A percentile compares a stretch with the other conserved stretches of the same genome.
Conservation (phyloP, 1,284 basidiomycete genomes). For the Fomitopsis palustris region DNA sequence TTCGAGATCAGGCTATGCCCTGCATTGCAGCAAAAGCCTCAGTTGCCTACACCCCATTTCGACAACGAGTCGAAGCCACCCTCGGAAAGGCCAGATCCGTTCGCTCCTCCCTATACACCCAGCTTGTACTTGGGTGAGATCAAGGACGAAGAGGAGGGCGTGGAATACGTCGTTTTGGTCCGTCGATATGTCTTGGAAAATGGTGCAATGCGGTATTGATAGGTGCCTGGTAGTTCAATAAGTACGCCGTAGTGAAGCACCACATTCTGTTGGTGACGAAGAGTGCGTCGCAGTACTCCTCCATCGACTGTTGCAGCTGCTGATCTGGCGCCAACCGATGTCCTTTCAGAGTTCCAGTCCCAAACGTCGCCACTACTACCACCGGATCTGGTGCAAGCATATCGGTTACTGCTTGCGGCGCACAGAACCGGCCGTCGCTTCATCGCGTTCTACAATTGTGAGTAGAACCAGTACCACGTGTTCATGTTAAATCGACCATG, state of each 20-base stretch:
- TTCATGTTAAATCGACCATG: neutral
- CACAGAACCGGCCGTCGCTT: slow-evolving; percentile 53
- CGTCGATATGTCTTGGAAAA: slow-evolving; percentile 25
- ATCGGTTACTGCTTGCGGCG: slow-evolving; percentile 67
- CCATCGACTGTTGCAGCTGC: neutral
- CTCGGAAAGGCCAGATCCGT: slow-evolving; percentile 56
- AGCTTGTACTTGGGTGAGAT: slow-evolving; percentile 74
- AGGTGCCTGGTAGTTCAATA: slow-evolving; percentile 59
- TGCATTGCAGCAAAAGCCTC: slow-evolving; percentile 73
- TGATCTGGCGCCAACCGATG: neutral
- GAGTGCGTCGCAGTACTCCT: slow-evolving; percentile 39
- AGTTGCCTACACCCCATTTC: slow-evolving; percentile 45
- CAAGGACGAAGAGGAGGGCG: slow-evolving; percentile 54
- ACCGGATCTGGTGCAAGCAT: slow-evolving; percentile 70
- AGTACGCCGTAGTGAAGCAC: slow-evolving; percentile 77
- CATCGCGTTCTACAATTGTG: slow-evolving; percentile 87
- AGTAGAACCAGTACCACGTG: slow-evolving; percentile 8
- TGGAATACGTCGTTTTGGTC: slow-evolving; percentile 74
- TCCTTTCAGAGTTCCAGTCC: slow-evolving; percentile 56
- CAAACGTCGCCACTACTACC: slow-evolving; percentile 80
- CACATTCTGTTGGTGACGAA: slow-evolving; percentile 84
- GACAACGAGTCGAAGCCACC: slow-evolving; percentile 26
- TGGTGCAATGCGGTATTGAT: neutral
- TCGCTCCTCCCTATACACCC: slow-evolving; percentile 75
- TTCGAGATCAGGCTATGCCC: slow-evolving; percentile 82